These are phyloP conservation scores for Adansonia grandidieri DNA, from an alignment of 441 rosid species.

Conservation along the genomic window DNA sequence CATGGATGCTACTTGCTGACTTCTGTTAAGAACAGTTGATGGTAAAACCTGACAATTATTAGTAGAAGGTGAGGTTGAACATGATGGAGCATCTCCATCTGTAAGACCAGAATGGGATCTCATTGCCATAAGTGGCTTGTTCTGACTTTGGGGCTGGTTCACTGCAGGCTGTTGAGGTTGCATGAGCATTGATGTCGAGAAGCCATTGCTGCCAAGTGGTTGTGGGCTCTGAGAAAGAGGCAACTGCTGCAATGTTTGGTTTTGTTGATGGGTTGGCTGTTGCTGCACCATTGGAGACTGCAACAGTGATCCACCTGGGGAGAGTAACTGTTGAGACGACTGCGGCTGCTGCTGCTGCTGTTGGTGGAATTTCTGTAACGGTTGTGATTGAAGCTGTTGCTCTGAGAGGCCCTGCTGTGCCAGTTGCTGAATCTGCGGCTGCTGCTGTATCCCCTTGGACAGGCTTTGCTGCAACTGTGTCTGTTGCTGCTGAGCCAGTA, in stretches of 20 bases:
- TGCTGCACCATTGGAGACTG: constrained; percentile 65
- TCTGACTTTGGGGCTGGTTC: constrained; percentile 58
- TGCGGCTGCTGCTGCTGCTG: constrained; percentile 40
- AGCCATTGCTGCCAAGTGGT: constrained; percentile 55
- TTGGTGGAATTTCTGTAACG: constrained; percentile 79
- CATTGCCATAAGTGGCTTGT: constrained; percentile 54
- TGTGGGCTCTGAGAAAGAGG: constrained; percentile 67
- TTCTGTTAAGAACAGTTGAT: constrained; percentile 65
- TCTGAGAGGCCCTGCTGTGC: constrained; percentile 60
- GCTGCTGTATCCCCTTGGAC: constrained; percentile 65
- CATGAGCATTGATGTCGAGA: constrained; percentile 54
- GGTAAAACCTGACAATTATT: constrained; percentile 80
- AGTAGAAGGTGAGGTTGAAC: constrained; percentile 95
- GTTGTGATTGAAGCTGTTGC: constrained; percentile 78
- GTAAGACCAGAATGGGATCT: constrained; percentile 72
- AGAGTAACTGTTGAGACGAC: constrained; percentile 58
- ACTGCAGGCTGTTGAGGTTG: constrained; percentile 53
- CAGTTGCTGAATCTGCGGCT: constrained; percentile 60
- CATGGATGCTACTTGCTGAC: constrained; percentile 65
- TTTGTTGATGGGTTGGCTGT: constrained; percentile 62
- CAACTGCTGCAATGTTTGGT: constrained; percentile 58
- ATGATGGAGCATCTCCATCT: constrained; percentile 93
- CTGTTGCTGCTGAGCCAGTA: constrained; percentile 68
- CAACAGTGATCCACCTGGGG: constrained; percentile 56
- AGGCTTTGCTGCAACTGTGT: constrained; percentile 62